Base-by-base conservation (phyloP, 495 filamentous ascomycete species). In the Terfezia claveryi region DNA sequence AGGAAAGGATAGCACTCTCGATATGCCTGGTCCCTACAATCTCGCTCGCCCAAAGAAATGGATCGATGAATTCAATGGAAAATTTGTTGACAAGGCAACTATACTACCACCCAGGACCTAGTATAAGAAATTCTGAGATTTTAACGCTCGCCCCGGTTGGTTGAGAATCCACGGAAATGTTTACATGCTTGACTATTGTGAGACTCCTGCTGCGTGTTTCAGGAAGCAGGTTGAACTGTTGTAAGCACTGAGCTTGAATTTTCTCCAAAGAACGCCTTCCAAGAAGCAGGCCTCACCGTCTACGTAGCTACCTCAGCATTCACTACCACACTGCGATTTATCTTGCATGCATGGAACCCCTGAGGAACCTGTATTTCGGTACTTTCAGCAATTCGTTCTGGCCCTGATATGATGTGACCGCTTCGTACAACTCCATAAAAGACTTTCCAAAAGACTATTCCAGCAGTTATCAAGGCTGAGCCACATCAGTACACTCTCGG, bases 201-300 rank as follows among this genome's bases (percentile, higher is more conserved):
- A 70, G 8, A 68, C 20, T 11, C 70, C 72, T 23, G 70, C 71
- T 0, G 61, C 71, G 36, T 66, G 72, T 20, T 59, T 74, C 17
- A 66, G 72, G 12, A 73, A 75, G 38, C 71, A 73, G 51, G 68
- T 55, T 49, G 60, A 61, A 1, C 20, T 12, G 20, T 57, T 37
- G 54, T 55, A 51, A 61, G 58, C 44, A 60, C 58, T 1, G 58
- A 62, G 36, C 52, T 53, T 36, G 58, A 58, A 32, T 62, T 62
- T 38, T 36, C 53, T 20, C 59, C 58, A 12, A 62, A 54, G 11
- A 58, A 57, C 49, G 44, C 54, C 36, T 54, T 38, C 10, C 60
- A 61, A 44, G 55, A 58, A 44, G 60, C 55, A 23, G 58, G 59
- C 38, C 46, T 36, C 10, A 62, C 55, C 12, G 23, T 58, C 50